Evolutionary conservation across 805 yeast genomes (phyloP).

Genomic region (Yarrowia sp.): DNA sequence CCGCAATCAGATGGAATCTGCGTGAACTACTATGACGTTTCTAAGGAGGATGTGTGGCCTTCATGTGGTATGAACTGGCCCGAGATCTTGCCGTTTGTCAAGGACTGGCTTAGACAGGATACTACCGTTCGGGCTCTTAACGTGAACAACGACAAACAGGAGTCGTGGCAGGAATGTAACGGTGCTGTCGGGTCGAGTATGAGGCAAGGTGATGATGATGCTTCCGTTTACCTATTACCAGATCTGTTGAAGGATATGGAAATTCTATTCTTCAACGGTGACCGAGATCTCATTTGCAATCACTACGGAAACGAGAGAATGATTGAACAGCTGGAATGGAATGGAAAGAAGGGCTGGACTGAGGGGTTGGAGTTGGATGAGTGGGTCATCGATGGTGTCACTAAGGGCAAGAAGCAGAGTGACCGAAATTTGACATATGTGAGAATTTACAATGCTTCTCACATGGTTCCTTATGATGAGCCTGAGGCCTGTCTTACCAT

Average conservation of each 20-base stretch:
- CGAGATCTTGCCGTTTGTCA: constrained; percentile 49
- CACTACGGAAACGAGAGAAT: constrained; percentile 68
- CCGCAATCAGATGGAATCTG: constrained; percentile 49
- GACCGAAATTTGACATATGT: constrained; percentile 77
- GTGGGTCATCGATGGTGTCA: constrained; percentile 50
- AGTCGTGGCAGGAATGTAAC: constrained; percentile 78
- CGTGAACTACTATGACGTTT: constrained; percentile 78
- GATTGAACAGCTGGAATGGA: constrained; percentile 64
- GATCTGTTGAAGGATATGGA: constrained; percentile 55
- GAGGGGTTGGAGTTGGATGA: constrained; percentile 35
- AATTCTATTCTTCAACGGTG: constrained; percentile 79
- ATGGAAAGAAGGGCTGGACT: constrained; percentile 44
- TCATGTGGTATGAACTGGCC: constrained; percentile 96
- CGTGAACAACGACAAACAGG: constrained; percentile 40
- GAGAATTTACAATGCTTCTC: constrained; percentile 72
- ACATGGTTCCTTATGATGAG: constrained; percentile 89
- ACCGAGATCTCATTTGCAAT: constrained; percentile 86
- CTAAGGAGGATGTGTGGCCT: constrained; percentile 70
- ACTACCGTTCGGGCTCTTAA: constrained; percentile 54
- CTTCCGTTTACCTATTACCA: constrained; percentile 69
- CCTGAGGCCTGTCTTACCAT: constrained; percentile 69
- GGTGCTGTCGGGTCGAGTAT: constrained; percentile 54
- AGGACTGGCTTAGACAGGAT: constrained; percentile 48
- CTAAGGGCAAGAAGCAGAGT: constrained; percentile 48
- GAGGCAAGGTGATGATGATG: constrained; percentile 51